Base-by-base conservation (phyloP, 2,329 filamentous ascomycete genomes). In the Scytalidium sp. region DNA sequence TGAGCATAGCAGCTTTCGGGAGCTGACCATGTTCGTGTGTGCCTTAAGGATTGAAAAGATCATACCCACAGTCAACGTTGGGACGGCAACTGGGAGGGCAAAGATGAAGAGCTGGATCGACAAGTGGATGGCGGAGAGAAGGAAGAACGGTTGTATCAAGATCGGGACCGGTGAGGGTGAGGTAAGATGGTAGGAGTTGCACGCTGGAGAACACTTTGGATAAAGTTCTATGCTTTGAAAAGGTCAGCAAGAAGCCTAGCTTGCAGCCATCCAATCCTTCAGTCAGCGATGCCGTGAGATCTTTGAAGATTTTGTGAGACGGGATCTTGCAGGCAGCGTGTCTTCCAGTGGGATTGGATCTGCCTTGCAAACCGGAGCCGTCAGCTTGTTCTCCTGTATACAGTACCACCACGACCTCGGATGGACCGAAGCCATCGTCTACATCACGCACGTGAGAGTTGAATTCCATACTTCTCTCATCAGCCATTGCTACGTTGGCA, bases 1-100 rank as follows among this genome's bases (percentile, higher is more conserved):
- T 46, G 94, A 99, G 71, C 94, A 99, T 67, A 94, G 88, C 67
- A 95, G 89, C 54, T 99, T 99, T 64, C 79, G 93, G 39, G 94
- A 99, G 73, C 70, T 99, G 64, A 93, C 90, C 1, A 86, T 97
- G 80, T 99, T 99, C 64, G 82, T 93, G 58, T 94, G 94, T 76
- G 82, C 86, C 19, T 67, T 99, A 66, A 75, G 88, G 50, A 95
- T 99, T 56, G 91, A 93, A 56, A 89, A 86, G 69, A 81, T 99
- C 6, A 87, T 99, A 15, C 94, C 94, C 0, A 99, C 94, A 0
- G 94, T 99, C 3, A 97, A 99, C 50, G 79, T 86, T 1, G 82
- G 81, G 2, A 84, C 76, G 60, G 81, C 83, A 51, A 67, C 70
- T 47, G 73, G 75, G 2, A 68, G 83, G 45, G 74, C 72, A 56